Evolutionary conservation across 169 alveolate genomes (phyloP).

Genomic region (Condylostoma magnum): DNA sequence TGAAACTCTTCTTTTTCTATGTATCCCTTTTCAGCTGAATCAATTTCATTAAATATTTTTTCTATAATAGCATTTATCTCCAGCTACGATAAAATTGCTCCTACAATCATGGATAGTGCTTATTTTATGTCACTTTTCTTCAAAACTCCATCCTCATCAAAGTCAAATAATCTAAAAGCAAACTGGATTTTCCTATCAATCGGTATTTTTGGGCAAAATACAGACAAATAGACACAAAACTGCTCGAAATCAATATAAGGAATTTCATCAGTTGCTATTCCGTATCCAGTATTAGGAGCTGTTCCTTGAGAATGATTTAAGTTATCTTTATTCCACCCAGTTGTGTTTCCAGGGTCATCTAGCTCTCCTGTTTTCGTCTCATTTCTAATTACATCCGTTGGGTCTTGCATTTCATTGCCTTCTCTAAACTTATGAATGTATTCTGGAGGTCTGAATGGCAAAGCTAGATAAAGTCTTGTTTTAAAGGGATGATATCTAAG

Average conservation of each 20-base stretch:
- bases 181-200: constrained; percentile 16
- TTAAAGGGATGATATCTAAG: constrained; percentile 13
- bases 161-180: constrained; percentile 7
- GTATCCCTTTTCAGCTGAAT: background rate
- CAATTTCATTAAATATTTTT: background rate
- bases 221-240: constrained; percentile 4
- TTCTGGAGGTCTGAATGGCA: background rate
- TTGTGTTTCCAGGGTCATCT: no score
- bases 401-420: no score
- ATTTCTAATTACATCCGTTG: no score
- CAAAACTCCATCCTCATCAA: constrained; percentile 3
- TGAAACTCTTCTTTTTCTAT: constrained; percentile 13
- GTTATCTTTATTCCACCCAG: no score
- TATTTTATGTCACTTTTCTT: background rate
- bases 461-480: background rate
- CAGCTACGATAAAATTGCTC: background rate
- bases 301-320: no score
- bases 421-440: no score
- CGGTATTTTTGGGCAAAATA: constrained; percentile 18
- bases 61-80: constrained; percentile 1
- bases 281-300: no score
- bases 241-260: constrained; percentile 6
- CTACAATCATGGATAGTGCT: background rate
- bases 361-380: no score
- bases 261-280: background rate